A percentile compares a stretch with the other conserved stretches of the same genome.
Conservation (phyloP, 164 flowering plant species). For the Magnolia officinalis region DNA sequence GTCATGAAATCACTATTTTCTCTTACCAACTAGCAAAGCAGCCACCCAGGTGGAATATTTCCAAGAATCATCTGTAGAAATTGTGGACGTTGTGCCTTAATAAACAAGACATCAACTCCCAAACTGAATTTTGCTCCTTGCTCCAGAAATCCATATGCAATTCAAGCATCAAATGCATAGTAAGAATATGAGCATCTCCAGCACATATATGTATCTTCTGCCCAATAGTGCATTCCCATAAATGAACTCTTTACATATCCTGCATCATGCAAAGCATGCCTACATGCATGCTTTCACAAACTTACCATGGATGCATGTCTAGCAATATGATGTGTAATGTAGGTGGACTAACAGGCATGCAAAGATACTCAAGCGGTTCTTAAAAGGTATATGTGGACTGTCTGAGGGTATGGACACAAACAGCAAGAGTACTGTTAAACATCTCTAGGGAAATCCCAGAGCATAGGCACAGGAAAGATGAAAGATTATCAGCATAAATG, state of each 20-base stretch:
- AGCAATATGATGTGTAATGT: background rate
- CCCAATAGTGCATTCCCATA: constrained; percentile 15
- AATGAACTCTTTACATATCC: constrained; percentile 2
- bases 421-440: background rate
- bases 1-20: constrained; percentile 17
- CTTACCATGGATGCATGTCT: background rate
- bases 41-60: constrained; percentile 51
- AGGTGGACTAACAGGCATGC: background rate
- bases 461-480: background rate
- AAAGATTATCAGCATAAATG: background rate
- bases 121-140: constrained; percentile 33
- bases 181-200: constrained; percentile 24
- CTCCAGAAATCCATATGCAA: constrained; percentile 32
- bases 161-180: constrained; percentile 23
- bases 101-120: constrained; percentile 38
- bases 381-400: background rate
- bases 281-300: constrained; percentile 23
- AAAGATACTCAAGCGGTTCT: background rate
- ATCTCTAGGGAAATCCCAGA: background rate
- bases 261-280: constrained; percentile 25
- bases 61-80: constrained; percentile 54
- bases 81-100: constrained; percentile 14
- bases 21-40: constrained; percentile 49
- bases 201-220: constrained; percentile 27
- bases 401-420: background rate